Evolutionary conservation across 2,329 filamentous ascomycete species (phyloP), one percentile per base, ranked within the genome.

Genomic region (Apiospora arundinis): DNA sequence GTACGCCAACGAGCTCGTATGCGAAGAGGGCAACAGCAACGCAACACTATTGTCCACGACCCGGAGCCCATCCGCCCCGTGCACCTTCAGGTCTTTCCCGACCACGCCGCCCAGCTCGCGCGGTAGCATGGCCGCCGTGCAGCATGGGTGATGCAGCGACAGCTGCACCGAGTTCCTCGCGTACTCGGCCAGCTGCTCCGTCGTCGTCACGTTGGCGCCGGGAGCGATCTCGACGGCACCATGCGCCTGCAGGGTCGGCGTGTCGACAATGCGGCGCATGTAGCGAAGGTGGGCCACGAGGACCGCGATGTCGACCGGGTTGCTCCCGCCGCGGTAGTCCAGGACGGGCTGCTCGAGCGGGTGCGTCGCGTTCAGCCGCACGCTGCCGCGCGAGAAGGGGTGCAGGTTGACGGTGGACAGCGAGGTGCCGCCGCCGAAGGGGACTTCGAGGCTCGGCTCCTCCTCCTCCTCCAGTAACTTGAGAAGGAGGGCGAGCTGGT

Each of bases 401-500:
- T 78, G 76, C 28, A 78, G 72, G 67, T 75, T 77, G 49, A 72
- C 52, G 7, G 71, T 52, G 2, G 25, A n/a, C 70, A 77, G 73
- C 23, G 77, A 74, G 9, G 74, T 75, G 14, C 75, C 76, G 5
- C 75, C 72, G n/a, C 66, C 60, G 12, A 67, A 70, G n/a, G 70
- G 32, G 32, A 28, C 44, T 60, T 74, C 73, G 6, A 72, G 42
- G 21, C 37, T 67, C 11, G 73, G 70, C n/a, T n/a, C n/a, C n/a
- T n/a, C n/a, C n/a, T n/a, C n/a, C n/a, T n/a, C n/a, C n/a, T n/a
- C n/a, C n/a, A n/a, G n/a, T n/a, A n/a, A n/a, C n/a, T n/a, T n/a
- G 67, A 84, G 86, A 76, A 87, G 83, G 73, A 84, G 83, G 3
- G 79, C 74, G 18, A 85, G 83, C 8, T 87, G 81, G 12, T 84